These are phyloP conservation scores for Rubroshorea leprosula DNA, from an alignment of 345 rosid genomes.

Conservation along the genomic window DNA sequence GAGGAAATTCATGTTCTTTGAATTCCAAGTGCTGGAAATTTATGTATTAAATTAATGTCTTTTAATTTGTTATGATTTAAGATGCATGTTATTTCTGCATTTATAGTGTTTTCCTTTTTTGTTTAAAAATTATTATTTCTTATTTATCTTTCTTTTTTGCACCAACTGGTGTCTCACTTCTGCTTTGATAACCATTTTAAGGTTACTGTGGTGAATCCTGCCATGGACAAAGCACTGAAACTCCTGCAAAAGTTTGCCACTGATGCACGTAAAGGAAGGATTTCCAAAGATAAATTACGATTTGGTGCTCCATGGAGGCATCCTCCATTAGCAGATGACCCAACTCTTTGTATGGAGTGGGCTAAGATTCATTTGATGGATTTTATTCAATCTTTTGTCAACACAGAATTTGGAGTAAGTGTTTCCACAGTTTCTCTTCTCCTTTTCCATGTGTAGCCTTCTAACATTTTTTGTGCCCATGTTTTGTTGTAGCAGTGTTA, in stretches of 20 bases:
- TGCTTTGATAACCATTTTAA: constrained; percentile 18
- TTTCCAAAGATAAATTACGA: constrained; percentile 55
- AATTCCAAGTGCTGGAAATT: background rate
- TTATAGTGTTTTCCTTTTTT: background rate
- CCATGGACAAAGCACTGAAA: constrained; percentile 72
- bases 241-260: constrained; percentile 60
- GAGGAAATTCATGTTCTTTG: background rate
- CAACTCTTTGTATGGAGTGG: constrained; percentile 41
- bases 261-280: constrained; percentile 58
- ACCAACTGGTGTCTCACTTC: background rate
- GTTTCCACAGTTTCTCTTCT: constrained; percentile 1
- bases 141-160: background rate
- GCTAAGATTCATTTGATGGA: constrained; percentile 94
- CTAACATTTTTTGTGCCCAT: constrained; percentile 1
- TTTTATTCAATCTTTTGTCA: constrained; percentile 70
- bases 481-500: background rate
- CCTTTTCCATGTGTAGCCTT: background rate
- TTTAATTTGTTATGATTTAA: too few relatives aligned
- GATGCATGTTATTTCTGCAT: background rate
- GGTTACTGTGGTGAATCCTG: constrained; percentile 86
- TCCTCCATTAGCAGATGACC: constrained; percentile 54
- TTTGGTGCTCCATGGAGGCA: constrained; percentile 98
- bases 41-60: background rate
- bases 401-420: constrained; percentile 71
- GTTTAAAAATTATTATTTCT: too few relatives aligned